Base-by-base conservation (phyloP, 495 filamentous ascomycete genomes). In the Saxispiralis lemnorum region DNA sequence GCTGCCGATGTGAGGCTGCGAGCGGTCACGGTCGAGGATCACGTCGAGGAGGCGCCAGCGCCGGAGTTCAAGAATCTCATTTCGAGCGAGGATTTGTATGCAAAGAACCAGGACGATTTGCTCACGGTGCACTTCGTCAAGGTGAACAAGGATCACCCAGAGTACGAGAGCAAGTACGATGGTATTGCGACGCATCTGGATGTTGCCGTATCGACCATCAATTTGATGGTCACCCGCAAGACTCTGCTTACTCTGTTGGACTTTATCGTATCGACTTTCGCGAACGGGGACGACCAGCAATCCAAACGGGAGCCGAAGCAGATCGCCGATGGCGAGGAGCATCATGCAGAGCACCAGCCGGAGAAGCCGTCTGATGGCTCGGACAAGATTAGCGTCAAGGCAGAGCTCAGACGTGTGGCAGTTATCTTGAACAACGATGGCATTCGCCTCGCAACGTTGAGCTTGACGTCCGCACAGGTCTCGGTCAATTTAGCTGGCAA, bases 381-480 rank as follows among this genome's bases (percentile, higher is more conserved):
- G 4, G 67, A 72, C 44, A 84, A 81, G 49, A 75, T 83, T 48
- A 72, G 77, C 16, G 86, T 97, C 63, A 93, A 93, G 63, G 76
- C 92, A 18, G 77, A 93, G 45, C 64, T 97, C 35, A 85, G 93
- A 63, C 89, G 83, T 65, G 92, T 97, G 53, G 72, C 80, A 12
- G 68, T 96, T 39, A 87, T 97, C 50, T 71, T 97, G n/a, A 97
- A 97, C 58, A 95, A 97, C 53, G 89, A 97, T 55, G 92, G 89
- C 3, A 93, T 96, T 41, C 77, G 88, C 20, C 68, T 97, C 14
- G 89, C 88, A 35, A 96, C 89, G 0, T 64, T 97, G 18, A 92
- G 82, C 54, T 77, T 97, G 46, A 86, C 82, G 45, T 84, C 85
- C 40, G 89, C 83, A 9, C 79, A 94, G 61, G 79, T 94, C 36